phyloP scores from a whole-genome alignment of 2,329 filamentous ascomycete genomes.

The Trichoderma hamatum region DNA sequence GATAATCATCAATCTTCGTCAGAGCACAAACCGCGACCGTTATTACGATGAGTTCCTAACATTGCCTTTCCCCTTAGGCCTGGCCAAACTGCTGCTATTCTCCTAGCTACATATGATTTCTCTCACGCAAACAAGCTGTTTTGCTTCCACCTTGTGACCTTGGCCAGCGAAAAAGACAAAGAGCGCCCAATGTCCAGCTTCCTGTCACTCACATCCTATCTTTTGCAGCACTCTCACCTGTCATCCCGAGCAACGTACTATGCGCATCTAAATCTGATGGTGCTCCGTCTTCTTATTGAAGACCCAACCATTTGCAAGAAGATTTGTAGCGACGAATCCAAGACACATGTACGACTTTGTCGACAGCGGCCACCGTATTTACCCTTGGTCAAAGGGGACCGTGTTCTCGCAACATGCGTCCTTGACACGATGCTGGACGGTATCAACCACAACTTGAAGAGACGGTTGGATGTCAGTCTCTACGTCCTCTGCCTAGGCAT shows the following conservation, averaged over 20 bases:
- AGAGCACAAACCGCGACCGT: background rate
- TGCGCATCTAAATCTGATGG: slow-evolving; percentile 81
- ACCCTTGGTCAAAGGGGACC: slow-evolving; percentile 71
- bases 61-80: slow-evolving; percentile 57
- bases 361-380: slow-evolving; percentile 86
- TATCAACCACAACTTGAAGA: slow-evolving; percentile 89
- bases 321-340: slow-evolving; percentile 78
- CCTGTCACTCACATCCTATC: slow-evolving; percentile 86
- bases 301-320: slow-evolving; percentile 80
- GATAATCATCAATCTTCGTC: background rate
- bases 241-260: slow-evolving; percentile 79
- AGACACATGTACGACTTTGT: slow-evolving; percentile 76
- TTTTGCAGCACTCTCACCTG: slow-evolving; percentile 89
- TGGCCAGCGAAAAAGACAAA: slow-evolving; percentile 63
- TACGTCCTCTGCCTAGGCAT: slow-evolving; percentile 83
- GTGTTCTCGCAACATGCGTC: slow-evolving; percentile 73
- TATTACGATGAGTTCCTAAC: background rate
- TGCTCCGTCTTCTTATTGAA: slow-evolving; percentile 83
- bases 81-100: slow-evolving; percentile 73
- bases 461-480: slow-evolving; percentile 79
- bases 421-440: slow-evolving; percentile 88
- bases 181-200: slow-evolving; percentile 80
- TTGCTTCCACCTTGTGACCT: slow-evolving; percentile 77
- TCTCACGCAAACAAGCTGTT: slow-evolving; percentile 94
- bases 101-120: slow-evolving; percentile 91